Conservation (phyloP, 768 basidiomycete species). For the Psilocybe sp. region DNA sequence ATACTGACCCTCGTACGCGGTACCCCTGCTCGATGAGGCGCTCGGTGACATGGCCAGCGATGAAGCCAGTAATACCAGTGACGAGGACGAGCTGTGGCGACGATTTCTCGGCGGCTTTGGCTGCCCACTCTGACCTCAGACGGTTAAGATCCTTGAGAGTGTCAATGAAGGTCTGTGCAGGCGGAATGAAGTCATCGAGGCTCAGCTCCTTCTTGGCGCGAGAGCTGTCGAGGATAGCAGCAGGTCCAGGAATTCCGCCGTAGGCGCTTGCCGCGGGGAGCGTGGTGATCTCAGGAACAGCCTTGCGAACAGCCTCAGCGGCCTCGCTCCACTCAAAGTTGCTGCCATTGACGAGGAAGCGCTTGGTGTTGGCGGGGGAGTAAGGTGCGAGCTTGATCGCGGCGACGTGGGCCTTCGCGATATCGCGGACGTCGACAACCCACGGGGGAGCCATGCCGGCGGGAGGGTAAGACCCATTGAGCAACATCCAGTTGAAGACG, state of each 20-base stretch:
- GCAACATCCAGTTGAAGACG: constrained; percentile 20
- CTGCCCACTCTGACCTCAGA: too few relatives aligned
- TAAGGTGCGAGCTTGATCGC: constrained; percentile 21
- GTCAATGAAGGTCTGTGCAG: too few relatives aligned
- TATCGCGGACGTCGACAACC: constrained; percentile 31
- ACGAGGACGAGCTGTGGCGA: constrained; percentile 20
- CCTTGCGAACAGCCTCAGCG: constrained; percentile 19
- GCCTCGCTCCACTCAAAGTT: constrained; percentile 26
- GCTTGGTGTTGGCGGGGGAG: constrained; percentile 20
- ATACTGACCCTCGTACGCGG: constrained; percentile 31
- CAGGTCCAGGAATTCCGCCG: too few relatives aligned
- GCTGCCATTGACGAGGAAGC: constrained; percentile 26
- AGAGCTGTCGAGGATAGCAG: too few relatives aligned
- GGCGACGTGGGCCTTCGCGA: constrained; percentile 28
- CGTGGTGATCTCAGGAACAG: constrained; percentile 11
- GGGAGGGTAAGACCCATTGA: constrained; percentile 17
- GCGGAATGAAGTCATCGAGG: too few relatives aligned
- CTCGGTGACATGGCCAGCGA: constrained; percentile 34
- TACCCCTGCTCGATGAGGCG: constrained; percentile 29
- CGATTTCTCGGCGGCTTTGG: too few relatives aligned
- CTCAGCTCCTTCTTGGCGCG: too few relatives aligned
- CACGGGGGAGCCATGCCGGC: constrained; percentile 18
- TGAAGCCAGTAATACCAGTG: constrained; percentile 36
- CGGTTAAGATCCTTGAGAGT: too few relatives aligned
- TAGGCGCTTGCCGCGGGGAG: too few relatives aligned